phyloP scores from a whole-genome alignment of 2,329 filamentous ascomycete genomes.

The Periglandula ipomoeae region DNA sequence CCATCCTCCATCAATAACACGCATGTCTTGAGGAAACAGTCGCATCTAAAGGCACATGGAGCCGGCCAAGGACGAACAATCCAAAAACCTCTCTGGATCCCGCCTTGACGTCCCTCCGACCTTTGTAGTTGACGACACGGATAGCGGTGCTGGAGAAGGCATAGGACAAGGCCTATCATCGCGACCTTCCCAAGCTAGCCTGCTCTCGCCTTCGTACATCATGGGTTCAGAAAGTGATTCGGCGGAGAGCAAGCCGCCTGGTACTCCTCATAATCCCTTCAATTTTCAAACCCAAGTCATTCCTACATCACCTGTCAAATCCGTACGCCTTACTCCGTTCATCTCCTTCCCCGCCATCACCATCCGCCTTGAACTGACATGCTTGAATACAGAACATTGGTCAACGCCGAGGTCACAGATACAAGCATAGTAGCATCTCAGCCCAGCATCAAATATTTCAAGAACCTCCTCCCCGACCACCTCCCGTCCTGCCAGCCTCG shows the following conservation, averaged over 20 bases:
- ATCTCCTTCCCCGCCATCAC: background rate
- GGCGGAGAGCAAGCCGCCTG: background rate
- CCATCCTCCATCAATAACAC: background rate
- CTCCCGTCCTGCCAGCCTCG: conserved; percentile 81
- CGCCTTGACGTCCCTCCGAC: conserved; percentile 6
- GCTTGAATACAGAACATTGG: conserved; percentile 65
- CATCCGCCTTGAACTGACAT: conserved; percentile 5
- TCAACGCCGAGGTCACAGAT: conserved; percentile 88
- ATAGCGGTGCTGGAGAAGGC: background rate
- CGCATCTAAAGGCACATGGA: conserved; percentile 9
- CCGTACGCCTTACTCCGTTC: conserved; percentile 39
- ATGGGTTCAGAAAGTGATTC: conserved; percentile 7
- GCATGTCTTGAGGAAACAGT: background rate
- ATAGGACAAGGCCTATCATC: background rate
- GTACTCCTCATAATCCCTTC: conserved; percentile 59
- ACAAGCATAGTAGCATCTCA: conserved; percentile 93
- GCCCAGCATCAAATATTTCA: conserved; percentile 88
- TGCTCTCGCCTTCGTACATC: conserved; percentile 9
- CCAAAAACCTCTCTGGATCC: background rate
- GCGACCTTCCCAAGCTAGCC: background rate
- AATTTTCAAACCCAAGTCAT: conserved; percentile 85
- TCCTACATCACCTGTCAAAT: conserved; percentile 67
- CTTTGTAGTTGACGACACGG: conserved; percentile 15
- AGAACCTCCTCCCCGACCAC: conserved; percentile 76
- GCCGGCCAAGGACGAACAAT: background rate